Percentiles rank a stretch among this genome's conserved stretches.
Evolutionary conservation across 805 yeast species (phyloP).

Genomic region (Saturnispora gosingensis): DNA sequence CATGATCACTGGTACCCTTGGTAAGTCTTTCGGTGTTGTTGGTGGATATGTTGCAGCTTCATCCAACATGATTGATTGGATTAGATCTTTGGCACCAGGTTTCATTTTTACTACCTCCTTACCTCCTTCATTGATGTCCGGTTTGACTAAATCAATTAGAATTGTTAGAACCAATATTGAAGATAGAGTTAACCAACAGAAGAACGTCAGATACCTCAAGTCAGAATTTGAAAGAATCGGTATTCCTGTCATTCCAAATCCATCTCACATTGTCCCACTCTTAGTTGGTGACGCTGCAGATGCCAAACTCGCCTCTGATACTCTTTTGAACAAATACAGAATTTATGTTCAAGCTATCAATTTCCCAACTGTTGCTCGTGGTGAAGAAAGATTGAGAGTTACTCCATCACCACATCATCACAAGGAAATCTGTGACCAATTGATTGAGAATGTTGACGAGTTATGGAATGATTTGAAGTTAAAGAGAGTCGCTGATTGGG

Average conservation of each 20-base stretch:
- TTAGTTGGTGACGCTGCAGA: slow-evolving; percentile 89
- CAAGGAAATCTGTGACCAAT: slow-evolving; percentile 61
- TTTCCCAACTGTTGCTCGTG: slow-evolving; percentile 95
- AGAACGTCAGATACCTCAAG: slow-evolving; percentile 79
- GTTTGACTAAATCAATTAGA: slow-evolving; percentile 80
- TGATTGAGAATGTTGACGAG: slow-evolving; percentile 70
- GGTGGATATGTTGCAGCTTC: slow-evolving; percentile 97
- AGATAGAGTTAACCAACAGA: slow-evolving; percentile 79
- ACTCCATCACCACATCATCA: slow-evolving; percentile 99
- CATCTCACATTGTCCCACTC: slow-evolving; percentile 94
- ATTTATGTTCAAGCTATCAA: slow-evolving; percentile 98
- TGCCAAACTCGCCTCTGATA: slow-evolving; percentile 86
- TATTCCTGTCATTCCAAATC: slow-evolving; percentile 94
- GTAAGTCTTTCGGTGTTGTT: slow-evolving; percentile 93
- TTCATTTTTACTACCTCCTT: slow-evolving; percentile 93
- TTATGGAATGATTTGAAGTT: slow-evolving; percentile 70
- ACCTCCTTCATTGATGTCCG: slow-evolving; percentile 98
- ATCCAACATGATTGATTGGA: slow-evolving; percentile 79
- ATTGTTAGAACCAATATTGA: slow-evolving; percentile 68
- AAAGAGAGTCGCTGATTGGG: slow-evolving; percentile 74
- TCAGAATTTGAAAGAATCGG: slow-evolving; percentile 56
- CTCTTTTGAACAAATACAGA: slow-evolving; percentile 70
- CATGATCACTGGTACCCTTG: slow-evolving; percentile 94
- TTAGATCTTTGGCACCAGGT: slow-evolving; percentile 94
- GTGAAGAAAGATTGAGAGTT: slow-evolving; percentile 90